Evolutionary conservation across 2,329 filamentous ascomycete genomes (phyloP), one percentile per base, ranked within the genome.

Genomic region (Xylariales sp.): DNA sequence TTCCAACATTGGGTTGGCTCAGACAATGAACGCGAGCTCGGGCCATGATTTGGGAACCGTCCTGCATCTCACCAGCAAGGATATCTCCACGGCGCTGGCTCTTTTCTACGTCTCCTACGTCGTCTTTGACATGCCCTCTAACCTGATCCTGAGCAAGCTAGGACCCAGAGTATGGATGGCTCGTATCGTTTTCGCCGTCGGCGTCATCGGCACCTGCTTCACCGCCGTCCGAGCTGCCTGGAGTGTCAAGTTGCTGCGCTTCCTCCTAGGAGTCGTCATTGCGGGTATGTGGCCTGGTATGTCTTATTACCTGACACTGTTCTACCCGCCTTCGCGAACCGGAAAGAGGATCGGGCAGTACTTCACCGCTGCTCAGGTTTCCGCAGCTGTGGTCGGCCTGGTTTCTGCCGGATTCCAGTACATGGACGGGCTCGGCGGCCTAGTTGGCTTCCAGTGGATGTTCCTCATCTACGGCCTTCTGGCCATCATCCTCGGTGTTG

Each of bases 251-350:
- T 82, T 95, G n/a, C 73, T 95, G 19, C 82, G 89, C 6, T 83
- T 95, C 40, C 72, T 95, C 10, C 76, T 95, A 6, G 89, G 89
- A 33, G 75, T 93, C 12, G 88, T 95, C 17, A 90, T 90, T 56
- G 89, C 89, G 2, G 89, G 89, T 32, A 89, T 95, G 83, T 95
- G 89, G 89, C 89, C 89, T 0, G 89, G 89, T 34, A 95, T 95
- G 89, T 80, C 88, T 8, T 93, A 93, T 60, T 95, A 95, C 55
- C 71, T 95, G 32, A 94, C 89, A 0, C 72, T 95, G 6, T 95
- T 95, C 69, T 95, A 95, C 55, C 89, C 89, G 6, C 88, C 89
- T 0, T 87, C 85, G 5, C 76, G 86, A 11, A 93, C 85, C 2
- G 89, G 86, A 12, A 94, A 93, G 66, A 77, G 89, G 27, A 94